Conservation (phyloP, 345 rosid species). For the Anastatica hierochuntica region DNA sequence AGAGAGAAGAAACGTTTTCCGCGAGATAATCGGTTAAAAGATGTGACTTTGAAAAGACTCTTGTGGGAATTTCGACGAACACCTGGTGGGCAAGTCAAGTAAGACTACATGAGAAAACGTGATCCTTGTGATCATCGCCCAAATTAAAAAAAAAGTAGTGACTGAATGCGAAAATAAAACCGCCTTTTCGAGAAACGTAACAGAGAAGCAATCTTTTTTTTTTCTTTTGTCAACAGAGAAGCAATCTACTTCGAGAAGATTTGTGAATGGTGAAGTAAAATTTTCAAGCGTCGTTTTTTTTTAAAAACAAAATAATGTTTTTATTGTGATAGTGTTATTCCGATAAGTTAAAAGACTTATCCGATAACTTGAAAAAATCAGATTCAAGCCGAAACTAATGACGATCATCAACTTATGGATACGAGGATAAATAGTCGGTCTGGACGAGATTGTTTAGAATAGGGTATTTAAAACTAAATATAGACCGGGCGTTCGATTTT, state of each 20-base stretch:
- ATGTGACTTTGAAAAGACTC: background rate
- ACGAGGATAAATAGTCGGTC: too few relatives aligned
- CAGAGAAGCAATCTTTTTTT: background rate
- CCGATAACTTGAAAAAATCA: too few relatives aligned
- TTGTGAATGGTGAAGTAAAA: background rate
- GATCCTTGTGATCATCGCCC: background rate
- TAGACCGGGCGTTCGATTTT: too few relatives aligned
- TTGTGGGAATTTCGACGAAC: slow-evolving; percentile 9
- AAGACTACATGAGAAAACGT: background rate
- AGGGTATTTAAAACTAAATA: too few relatives aligned
- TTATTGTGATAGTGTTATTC: too few relatives aligned
- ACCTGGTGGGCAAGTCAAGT: slow-evolving; percentile 3
- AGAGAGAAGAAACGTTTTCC: background rate
- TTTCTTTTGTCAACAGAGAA: too few relatives aligned
- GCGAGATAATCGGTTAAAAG: background rate
- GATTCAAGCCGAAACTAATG: too few relatives aligned
- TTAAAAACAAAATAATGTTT: too few relatives aligned
- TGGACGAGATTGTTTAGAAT: too few relatives aligned
- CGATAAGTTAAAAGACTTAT: too few relatives aligned
- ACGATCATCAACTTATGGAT: too few relatives aligned
- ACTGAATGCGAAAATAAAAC: background rate
- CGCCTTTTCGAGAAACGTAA: background rate
- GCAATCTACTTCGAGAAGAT: background rate
- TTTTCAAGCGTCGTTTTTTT: too few relatives aligned
- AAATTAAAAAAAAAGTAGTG: background rate